Conservation (phyloP, 257 asterid species). For the Solanum verrucosum region DNA sequence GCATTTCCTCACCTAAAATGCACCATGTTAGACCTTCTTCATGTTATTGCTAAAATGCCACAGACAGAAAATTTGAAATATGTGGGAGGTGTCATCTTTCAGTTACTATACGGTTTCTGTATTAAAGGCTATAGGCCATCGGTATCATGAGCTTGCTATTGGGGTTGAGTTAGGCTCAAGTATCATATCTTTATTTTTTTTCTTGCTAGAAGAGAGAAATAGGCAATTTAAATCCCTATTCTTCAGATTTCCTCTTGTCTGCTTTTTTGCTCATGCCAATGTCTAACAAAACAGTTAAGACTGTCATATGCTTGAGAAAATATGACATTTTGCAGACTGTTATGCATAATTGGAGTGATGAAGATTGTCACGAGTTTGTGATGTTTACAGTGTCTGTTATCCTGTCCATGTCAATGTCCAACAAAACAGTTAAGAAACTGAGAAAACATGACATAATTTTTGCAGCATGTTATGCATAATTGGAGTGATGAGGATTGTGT, state of each 20-base stretch:
- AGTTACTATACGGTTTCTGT: not conserved
- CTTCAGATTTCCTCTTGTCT: not conserved
- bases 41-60: slow-evolving; percentile 3
- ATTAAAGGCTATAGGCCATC: not conserved
- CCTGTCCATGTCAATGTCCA: not conserved
- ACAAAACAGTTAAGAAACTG: not conserved
- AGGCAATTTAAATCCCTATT: not conserved
- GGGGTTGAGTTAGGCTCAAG: too few species aligned
- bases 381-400: not conserved
- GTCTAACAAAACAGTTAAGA: not conserved
- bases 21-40: slow-evolving; percentile 7
- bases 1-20: slow-evolving; percentile 8
- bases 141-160: too few species aligned
- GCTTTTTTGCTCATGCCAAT: not conserved
- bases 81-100: slow-evolving; percentile 13
- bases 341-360: not conserved
- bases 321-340: not conserved
- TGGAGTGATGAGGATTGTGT: slow-evolving; percentile 1
- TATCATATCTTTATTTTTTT: not conserved
- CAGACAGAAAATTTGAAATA: not conserved
- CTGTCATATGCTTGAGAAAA: not conserved
- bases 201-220: not conserved
- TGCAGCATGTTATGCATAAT: not conserved
- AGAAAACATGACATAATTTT: not conserved
- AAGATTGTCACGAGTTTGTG: not conserved